Evolutionary conservation across 805 yeast genomes (phyloP), one percentile per base, ranked within the genome.

Genomic region (Yarrowia alimentaria): DNA sequence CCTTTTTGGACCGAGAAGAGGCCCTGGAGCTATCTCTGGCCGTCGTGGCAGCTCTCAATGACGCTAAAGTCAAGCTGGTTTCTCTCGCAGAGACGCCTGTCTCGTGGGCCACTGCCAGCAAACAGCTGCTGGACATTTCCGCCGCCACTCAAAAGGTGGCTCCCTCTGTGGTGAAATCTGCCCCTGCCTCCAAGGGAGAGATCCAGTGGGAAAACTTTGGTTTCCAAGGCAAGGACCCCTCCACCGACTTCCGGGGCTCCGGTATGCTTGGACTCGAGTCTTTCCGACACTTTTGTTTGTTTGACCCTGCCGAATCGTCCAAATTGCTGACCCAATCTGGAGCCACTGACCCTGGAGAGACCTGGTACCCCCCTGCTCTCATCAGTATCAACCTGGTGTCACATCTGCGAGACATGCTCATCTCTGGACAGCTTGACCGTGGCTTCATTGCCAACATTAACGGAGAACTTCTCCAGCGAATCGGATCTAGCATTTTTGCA

Each of bases 151-250:
- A 43, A n/a, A 17, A 31, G 24, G 18, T 30, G n/a, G n/a, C n/a
- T 11, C 47, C 47, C 17, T 8, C 28, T 5, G 37, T 30, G 5
- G 37, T 30, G 18, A 16, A n/a, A 21, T 26, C 14, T 2, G 35
- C 50, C 16, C 50, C 50, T 21, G n/a, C 51, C 13, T 32, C 42
- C 20, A 47, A 47, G 32, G 22, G 51, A 29, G 33, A 43, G 28
- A 12, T 51, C 7, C 56, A 63, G 35, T 66, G 68, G 67, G 64
- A 61, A 14, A 56, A 56, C 13, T 54, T 67, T 10, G 70, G 70
- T 2, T 67, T 67, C 56, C 70, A 67, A 37, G 65, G 68, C 2
- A 37, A 54, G 26, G 63, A 64, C 35, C 70, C 70, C 4, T 51
- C 59, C 5, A 58, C 61, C 1, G 70, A 67, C 49, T 60, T 67